Conservation (phyloP, 1,139 yeast species). For the Yamadazyma aaseri region DNA sequence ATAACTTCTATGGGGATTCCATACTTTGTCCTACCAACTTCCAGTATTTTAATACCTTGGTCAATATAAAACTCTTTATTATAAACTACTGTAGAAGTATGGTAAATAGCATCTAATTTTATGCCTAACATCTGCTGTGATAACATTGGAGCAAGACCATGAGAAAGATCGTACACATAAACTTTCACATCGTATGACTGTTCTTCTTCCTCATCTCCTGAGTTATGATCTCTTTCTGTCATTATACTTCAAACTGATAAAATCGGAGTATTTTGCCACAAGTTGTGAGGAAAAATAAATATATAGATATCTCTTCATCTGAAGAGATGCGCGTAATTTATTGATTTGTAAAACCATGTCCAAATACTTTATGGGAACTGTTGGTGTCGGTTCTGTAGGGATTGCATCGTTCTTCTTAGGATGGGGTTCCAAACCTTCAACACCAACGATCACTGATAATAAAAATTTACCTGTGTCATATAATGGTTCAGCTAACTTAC, state of each 20-base stretch:
- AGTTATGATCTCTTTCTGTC: too few species aligned
- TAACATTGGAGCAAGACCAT: slow-evolving; percentile 41
- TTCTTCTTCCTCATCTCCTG: slow-evolving; percentile 13
- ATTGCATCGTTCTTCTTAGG: slow-evolving; percentile 48
- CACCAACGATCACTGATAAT: slow-evolving; percentile 13
- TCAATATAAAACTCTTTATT: slow-evolving; percentile 59
- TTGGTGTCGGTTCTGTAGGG: slow-evolving; percentile 41
- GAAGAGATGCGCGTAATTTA: too few species aligned
- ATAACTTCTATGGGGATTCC: slow-evolving; percentile 56
- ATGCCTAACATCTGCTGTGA: slow-evolving; percentile 47
- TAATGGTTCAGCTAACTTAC: slow-evolving; percentile 19
- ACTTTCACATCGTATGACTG: slow-evolving; percentile 41
- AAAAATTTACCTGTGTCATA: slow-evolving; percentile 17
- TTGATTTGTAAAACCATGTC: slow-evolving; percentile 22
- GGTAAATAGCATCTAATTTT: slow-evolving; percentile 62
- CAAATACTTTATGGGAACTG: slow-evolving; percentile 27
- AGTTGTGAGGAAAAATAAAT: too few species aligned
- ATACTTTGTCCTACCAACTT: slow-evolving; percentile 57
- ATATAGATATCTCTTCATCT: too few species aligned
- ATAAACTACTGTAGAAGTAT: slow-evolving; percentile 60
- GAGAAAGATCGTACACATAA: slow-evolving; percentile 64
- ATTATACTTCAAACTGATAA: too few species aligned
- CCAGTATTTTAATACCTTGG: slow-evolving; percentile 50
- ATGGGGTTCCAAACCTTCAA: slow-evolving; percentile 16
- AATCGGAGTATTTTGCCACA: too few species aligned